Percentiles rank a stretch among this genome's conserved stretches.
Evolutionary conservation across 768 basidiomycete genomes (phyloP).

Genomic region (Asterophora parasitica): DNA sequence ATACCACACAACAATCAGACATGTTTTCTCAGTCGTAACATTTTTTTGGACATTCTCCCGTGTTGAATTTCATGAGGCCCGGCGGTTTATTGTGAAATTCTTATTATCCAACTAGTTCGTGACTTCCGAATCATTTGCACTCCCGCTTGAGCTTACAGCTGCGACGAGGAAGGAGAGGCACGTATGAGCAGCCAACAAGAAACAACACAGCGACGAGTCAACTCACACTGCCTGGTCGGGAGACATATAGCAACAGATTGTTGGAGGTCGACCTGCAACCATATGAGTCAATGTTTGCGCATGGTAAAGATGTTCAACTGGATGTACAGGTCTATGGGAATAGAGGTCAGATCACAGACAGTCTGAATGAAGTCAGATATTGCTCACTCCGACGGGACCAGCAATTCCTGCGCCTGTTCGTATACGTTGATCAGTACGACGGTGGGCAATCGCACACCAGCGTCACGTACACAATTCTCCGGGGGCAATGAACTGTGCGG

Average conservation of each 20-base stretch:
- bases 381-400: slow-evolving; percentile 12
- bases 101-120: too few relatives aligned
- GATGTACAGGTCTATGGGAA: slow-evolving; percentile 4
- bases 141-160: not conserved
- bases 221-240: slow-evolving; percentile 7
- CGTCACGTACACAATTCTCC: slow-evolving; percentile 6
- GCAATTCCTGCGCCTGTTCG: slow-evolving; percentile 6
- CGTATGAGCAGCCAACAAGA: not conserved
- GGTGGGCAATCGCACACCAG: not conserved
- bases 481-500: not conserved
- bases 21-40: too few relatives aligned
- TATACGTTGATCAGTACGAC: not conserved
- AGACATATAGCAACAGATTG: slow-evolving; percentile 4
- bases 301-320: not conserved
- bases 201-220: too few relatives aligned
- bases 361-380: slow-evolving; percentile 7
- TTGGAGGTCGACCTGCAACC: not conserved
- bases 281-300: not conserved
- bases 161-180: not conserved
- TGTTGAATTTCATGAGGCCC: too few relatives aligned
- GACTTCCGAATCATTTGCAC: too few relatives aligned
- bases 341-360: too few relatives aligned
- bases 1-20: too few relatives aligned
- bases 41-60: too few relatives aligned
- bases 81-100: too few relatives aligned